Evolutionary conservation across 2,329 filamentous ascomycete genomes (phyloP).

Genomic region (Fusarium neocosmosporiellum): DNA sequence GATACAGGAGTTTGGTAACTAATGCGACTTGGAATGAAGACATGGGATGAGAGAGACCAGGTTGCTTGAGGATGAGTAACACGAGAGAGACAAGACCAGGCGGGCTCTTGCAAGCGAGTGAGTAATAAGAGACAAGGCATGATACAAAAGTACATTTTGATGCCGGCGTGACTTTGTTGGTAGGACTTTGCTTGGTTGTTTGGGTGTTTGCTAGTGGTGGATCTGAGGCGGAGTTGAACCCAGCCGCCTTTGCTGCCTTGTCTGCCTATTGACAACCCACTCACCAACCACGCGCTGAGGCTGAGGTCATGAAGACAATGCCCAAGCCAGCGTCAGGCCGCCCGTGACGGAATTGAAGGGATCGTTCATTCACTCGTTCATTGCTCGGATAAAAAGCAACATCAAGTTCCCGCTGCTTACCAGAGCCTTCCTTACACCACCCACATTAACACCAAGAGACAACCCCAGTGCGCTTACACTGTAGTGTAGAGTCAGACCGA

Average conservation of each 20-base stretch:
- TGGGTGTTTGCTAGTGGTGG: constrained; percentile 3
- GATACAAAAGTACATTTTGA: constrained; percentile 27
- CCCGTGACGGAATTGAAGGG: neutral
- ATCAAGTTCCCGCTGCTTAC: constrained; percentile 8
- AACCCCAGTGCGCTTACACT: neutral
- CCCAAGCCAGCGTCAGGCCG: constrained; percentile 16
- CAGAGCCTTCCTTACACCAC: neutral
- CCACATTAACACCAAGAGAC: neutral
- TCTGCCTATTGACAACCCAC: constrained; percentile 34
- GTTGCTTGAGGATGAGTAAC: neutral
- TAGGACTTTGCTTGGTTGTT: neutral
- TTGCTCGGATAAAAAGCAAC: neutral
- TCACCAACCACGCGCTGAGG: constrained; percentile 7
- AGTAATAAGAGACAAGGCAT: neutral
- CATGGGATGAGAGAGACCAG: neutral
- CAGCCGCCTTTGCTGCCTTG: constrained; percentile 25
- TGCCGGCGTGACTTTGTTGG: constrained; percentile 5
- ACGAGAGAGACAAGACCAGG: neutral
- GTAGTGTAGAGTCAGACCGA: neutral
- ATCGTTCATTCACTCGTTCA: neutral
- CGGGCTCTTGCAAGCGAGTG: neutral
- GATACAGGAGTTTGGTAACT: constrained; percentile 38
- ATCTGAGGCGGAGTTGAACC: constrained; percentile 28
- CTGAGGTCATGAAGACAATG: neutral
- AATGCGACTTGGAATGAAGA: constrained; percentile 15